phyloP scores from a whole-genome alignment of 2,329 filamentous ascomycete genomes.

The Didymella arachidicola region DNA sequence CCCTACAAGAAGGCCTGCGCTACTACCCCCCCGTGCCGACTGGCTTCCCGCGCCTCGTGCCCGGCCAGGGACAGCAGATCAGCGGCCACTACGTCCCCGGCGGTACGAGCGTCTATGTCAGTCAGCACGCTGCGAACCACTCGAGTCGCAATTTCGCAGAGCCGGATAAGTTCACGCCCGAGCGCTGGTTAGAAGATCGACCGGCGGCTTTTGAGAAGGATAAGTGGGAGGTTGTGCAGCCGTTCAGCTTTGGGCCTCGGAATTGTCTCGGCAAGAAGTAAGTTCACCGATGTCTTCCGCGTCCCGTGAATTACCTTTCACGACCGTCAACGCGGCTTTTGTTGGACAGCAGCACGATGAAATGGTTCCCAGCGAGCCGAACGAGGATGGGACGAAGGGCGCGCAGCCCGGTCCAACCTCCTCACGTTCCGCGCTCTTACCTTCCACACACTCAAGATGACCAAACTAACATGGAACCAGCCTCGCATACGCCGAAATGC shows the following conservation, averaged over 20 bases:
- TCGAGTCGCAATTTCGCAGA: slow-evolving; percentile 39
- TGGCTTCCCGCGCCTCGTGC: slow-evolving; percentile 40
- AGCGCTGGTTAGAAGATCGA: slow-evolving; percentile 50
- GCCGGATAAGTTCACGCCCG: slow-evolving; percentile 37
- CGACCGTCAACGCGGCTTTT: no score
- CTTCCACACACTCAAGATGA: no score
- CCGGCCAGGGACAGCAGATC: slow-evolving; percentile 33
- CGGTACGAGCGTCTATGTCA: slow-evolving; percentile 38
- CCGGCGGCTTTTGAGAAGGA: slow-evolving; percentile 38
- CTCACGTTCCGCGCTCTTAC: no score
- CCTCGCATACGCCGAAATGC: slow-evolving; percentile 41
- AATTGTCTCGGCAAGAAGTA: slow-evolving; percentile 48
- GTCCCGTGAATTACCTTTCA: no score
- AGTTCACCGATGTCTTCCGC: slow-evolving; percentile 16
- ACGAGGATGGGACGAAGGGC: no score
- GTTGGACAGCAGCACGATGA: no score
- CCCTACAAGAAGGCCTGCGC: slow-evolving; percentile 37
- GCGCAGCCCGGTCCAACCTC: no score
- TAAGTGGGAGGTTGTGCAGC: slow-evolving; percentile 39
- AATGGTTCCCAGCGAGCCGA: no score
- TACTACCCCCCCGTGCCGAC: slow-evolving; percentile 43
- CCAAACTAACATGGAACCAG: slow-evolving; percentile 18
- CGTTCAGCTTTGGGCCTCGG: slow-evolving; percentile 40
- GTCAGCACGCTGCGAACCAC: slow-evolving; percentile 44
- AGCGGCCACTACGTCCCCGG: slow-evolving; percentile 40